Conservation (phyloP, 495 filamentous ascomycete genomes). For the Darksidea phi region DNA sequence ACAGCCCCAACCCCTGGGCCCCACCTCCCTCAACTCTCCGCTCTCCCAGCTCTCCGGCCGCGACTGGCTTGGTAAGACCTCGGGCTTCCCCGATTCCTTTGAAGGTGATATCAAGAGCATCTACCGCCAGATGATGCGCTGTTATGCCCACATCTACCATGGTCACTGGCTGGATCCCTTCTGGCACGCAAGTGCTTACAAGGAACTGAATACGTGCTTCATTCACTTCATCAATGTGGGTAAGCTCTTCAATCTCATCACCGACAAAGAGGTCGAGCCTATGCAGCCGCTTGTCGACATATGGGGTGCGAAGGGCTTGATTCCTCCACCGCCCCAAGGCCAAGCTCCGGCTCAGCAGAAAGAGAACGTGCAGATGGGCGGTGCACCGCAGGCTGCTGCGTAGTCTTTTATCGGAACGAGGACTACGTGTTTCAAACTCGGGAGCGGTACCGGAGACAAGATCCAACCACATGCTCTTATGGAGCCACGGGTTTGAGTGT, state of each 20-base stretch:
- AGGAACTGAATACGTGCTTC: conserved; percentile 92
- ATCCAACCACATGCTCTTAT: no score
- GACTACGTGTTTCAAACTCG: no score
- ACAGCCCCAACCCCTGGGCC: conserved; percentile 51
- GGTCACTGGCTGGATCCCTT: conserved; percentile 79
- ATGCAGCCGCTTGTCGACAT: conserved; percentile 91
- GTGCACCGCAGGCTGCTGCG: conserved; percentile 13
- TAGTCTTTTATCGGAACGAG: neutral
- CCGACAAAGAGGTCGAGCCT: conserved; percentile 81
- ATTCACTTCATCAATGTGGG: conserved; percentile 89
- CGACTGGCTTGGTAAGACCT: conserved; percentile 83
- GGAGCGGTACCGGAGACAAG: no score
- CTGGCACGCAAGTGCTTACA: conserved; percentile 83
- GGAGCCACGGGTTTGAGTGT: no score
- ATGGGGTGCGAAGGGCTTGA: conserved; percentile 79
- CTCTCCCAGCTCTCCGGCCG: conserved; percentile 51
- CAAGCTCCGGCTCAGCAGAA: conserved; percentile 7
- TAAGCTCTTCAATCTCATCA: conserved; percentile 77
- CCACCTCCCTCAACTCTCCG: conserved; percentile 50
- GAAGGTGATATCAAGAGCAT: conserved; percentile 83
- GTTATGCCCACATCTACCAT: conserved; percentile 83
- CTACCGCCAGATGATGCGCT: conserved; percentile 95
- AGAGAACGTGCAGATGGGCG: conserved; percentile 14
- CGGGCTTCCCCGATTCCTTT: conserved; percentile 84
- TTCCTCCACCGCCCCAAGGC: conserved; percentile 50